Evolutionary conservation across 1,284 basidiomycete species (phyloP), one percentile per base, ranked within the genome.

Genomic region (Polyporus tsugae): DNA sequence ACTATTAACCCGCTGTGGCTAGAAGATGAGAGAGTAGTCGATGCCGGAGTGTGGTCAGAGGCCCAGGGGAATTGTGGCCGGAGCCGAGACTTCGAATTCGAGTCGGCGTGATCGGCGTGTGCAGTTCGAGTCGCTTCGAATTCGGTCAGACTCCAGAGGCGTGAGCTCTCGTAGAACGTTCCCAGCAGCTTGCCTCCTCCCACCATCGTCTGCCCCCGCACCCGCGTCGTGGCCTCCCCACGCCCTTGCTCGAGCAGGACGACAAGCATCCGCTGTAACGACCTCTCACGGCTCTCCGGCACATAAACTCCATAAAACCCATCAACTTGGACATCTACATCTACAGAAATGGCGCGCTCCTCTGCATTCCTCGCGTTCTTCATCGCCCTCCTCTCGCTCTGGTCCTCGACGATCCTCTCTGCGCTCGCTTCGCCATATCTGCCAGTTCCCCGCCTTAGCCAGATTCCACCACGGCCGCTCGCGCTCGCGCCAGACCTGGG

Each of bases 381-480:
- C 55, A 2, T 66, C 17, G 63, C 65, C 6, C 66, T 70, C 49
- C 57, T 70, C 60, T 67, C 69, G 46, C 33, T 60, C 58, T 65
- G 52, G 49, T 62, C 63, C 11, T 44, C 65, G 22, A 38, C 41
- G 53, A 58, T 69, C 65, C 60, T 66, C 33, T 62, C 61, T 22
- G 66, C 66, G 13, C 58, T 68, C 64, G 68, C 68, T 39, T 70
- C 65, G 61, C 73, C 70, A 13, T 62, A 62, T 65, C 29, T 64
- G 39, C 67, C 66, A 3, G n/a, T 65, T 1, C 65, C 70, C 11
- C 58, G 58, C 22, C 19, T 7, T n/a, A 59, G 33, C 17, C 53
- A 29, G 42, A 52, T 22, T 44, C 33, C 41, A 13, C 35, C 62
- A 6, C 4, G 22, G 52, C 41, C 64, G 41, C 36, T 62, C 29